Evolutionary conservation across 2,329 filamentous ascomycete species (phyloP), one percentile per base, ranked within the genome.

Genomic region (Chaetomium sp.): DNA sequence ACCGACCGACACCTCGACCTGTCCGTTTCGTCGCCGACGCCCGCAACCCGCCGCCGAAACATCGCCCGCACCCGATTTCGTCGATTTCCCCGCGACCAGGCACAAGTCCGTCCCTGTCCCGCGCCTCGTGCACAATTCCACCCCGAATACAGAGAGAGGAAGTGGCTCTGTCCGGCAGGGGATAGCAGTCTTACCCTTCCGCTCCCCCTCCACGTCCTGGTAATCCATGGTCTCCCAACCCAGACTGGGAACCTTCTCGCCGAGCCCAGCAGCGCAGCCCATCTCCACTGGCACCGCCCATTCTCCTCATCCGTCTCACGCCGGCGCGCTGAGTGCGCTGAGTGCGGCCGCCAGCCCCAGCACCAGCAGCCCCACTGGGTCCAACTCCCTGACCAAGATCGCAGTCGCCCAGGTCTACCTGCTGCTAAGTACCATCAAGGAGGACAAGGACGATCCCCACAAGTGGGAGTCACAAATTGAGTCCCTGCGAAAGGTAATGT

Each of bases 371-470:
- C 80, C 80, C 68, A 84, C 79, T 67, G 79, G 79, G 71, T 77
- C 75, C 62, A 82, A 74, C 69, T 86, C 86, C 68, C 79, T 97
- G 66, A 88, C 88, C 59, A 96, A 95, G 75, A 94, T 99, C 71
- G 91, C 94, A 66, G 86, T 96, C 67, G 91, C 94, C 62, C 94
- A 99, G 77, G 85, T 97, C 63, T 95, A 94, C 75, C 85, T 99
- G 62, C 82, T 99, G 56, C 81, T 99, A 63, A 94, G 91, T 75
- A 91, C 90, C 37, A 87, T 97, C 69, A 96, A 94, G 72, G 91
- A 96, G 76, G 92, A 95, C 71, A 91, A 91, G 75, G 91, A 88
- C 67, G 70, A 84, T 69, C 84, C 86, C 68, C 82, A 83, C 68
- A 96, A 95, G 88, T 96, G 89, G 87, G 90, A 95, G 72, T 79